phyloP scores from a whole-genome alignment of 75 land plant genomes.

The Sequoiadendron giganteum region DNA sequence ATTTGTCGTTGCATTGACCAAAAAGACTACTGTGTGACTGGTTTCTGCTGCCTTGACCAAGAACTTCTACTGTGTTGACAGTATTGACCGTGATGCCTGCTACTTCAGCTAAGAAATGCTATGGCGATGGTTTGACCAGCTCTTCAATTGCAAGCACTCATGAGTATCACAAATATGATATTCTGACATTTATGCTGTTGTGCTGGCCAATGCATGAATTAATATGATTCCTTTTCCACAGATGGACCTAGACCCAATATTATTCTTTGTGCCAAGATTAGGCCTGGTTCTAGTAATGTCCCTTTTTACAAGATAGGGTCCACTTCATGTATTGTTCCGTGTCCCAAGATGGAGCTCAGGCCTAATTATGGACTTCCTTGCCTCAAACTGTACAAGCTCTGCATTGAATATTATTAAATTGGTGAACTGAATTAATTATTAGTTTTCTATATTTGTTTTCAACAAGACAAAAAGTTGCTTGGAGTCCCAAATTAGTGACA shows the following conservation, averaged over 20 bases:
- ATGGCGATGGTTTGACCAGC: not conserved
- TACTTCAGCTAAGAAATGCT: not conserved
- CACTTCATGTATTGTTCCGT: not conserved
- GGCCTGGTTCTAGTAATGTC: not conserved
- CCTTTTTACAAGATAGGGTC: not conserved
- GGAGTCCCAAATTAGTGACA: no score
- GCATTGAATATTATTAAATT: no score
- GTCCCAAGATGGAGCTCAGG: not conserved
- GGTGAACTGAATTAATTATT: not conserved
- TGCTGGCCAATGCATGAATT: not conserved
- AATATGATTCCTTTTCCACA: not conserved
- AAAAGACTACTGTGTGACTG: not conserved
- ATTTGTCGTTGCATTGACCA: not conserved
- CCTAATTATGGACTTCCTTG: no score
- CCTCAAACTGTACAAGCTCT: not conserved
- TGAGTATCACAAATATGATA: not conserved
- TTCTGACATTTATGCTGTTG: not conserved
- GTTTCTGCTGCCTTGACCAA: not conserved
- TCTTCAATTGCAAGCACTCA: not conserved
- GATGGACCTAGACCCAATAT: not conserved
- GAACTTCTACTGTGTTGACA: not conserved
- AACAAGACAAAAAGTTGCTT: no score
- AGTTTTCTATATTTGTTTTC: not conserved
- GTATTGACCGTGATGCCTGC: not conserved
- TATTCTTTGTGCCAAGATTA: not conserved